A percentile compares a stretch with the other conserved stretches of the same genome.
phyloP scores from a whole-genome alignment of 257 asterid species.

The Cruciata laevipes region DNA sequence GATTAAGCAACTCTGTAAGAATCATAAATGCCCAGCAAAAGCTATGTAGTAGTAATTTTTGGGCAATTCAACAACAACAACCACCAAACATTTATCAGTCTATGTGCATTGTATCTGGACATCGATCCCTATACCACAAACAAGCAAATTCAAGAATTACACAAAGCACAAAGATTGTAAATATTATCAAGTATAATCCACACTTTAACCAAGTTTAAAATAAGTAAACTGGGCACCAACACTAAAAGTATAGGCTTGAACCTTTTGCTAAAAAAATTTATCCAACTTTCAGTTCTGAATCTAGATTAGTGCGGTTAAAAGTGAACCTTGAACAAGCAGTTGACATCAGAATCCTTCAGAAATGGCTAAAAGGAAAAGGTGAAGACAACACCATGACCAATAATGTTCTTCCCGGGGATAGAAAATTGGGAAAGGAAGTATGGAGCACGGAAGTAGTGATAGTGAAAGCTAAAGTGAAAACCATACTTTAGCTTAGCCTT shows the following conservation, averaged over 20 bases:
- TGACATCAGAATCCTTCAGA: slow-evolving; percentile 29
- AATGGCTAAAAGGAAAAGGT: slow-evolving; percentile 19
- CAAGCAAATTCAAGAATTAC: slow-evolving; percentile 13
- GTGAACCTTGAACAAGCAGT: slow-evolving; percentile 38
- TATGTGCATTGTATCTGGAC: too few species aligned
- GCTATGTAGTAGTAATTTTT: neutral
- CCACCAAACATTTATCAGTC: neutral
- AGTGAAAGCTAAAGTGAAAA: slow-evolving; percentile 18
- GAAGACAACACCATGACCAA: slow-evolving; percentile 24
- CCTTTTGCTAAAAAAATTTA: slow-evolving; percentile 20
- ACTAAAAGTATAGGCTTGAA: slow-evolving; percentile 18
- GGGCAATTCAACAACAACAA: neutral
- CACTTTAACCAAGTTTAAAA: slow-evolving; percentile 1
- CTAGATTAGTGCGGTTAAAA: slow-evolving; percentile 36
- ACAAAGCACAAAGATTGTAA: neutral
- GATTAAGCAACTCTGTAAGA: too few species aligned
- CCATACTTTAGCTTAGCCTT: slow-evolving; percentile 22
- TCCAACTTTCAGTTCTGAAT: slow-evolving; percentile 27
- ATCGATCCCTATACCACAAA: neutral
- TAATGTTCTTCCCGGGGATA: slow-evolving; percentile 24
- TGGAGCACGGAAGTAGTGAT: slow-evolving; percentile 48
- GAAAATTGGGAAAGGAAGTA: slow-evolving; percentile 28
- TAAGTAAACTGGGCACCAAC: slow-evolving; percentile 15
- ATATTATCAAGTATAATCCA: slow-evolving; percentile 11
- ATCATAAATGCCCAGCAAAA: slow-evolving; percentile 1